phyloP scores from a whole-genome alignment of 1,284 basidiomycete species.

The Austroboletus novae-zelandiae region DNA sequence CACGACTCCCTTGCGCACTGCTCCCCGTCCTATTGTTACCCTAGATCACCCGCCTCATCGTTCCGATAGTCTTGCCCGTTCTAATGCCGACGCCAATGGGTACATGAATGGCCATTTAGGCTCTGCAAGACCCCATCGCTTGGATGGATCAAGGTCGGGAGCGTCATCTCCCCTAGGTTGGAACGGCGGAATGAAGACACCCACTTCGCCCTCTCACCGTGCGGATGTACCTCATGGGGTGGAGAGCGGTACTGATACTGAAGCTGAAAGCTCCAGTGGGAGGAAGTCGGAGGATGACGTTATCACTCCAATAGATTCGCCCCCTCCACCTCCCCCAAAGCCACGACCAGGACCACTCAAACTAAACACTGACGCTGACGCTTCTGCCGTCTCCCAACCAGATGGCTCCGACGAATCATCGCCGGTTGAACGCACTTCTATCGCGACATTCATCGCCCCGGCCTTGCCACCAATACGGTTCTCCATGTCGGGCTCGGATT shows the following conservation, averaged over 20 bases:
- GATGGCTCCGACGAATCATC: conserved; percentile 47
- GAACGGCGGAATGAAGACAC: conserved; percentile 34
- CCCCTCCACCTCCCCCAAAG: conserved; percentile 56
- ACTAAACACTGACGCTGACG: conserved; percentile 21
- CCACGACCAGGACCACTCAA: conserved; percentile 22
- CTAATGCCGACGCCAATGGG: conserved; percentile 3
- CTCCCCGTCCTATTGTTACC: conserved; percentile 19
- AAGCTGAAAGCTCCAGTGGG: conserved; percentile 49
- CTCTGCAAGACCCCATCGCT: conserved; percentile 14
- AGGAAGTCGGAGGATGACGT: conserved; percentile 31
- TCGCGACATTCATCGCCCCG: conserved; percentile 74
- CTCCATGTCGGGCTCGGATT: conserved; percentile 78
- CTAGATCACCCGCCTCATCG: conserved; percentile 29
- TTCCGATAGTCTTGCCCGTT: conserved; percentile 21
- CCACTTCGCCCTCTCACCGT: conserved; percentile 56
- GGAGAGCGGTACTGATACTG: conserved; percentile 73
- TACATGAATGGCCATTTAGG: conserved; percentile 8
- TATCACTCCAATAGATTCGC: conserved; percentile 28
- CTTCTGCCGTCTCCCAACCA: conserved; percentile 25
- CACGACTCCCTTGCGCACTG: conserved; percentile 14
- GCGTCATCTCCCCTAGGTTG: conserved; percentile 20
- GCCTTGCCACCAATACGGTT: conserved; percentile 80
- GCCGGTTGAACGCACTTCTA: conserved; percentile 62
- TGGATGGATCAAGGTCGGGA: conserved; percentile 17
- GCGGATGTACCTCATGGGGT: conserved; percentile 68